Conservation (phyloP, 1,284 basidiomycete species). For the Cutaneotrichosporon cutaneum region DNA sequence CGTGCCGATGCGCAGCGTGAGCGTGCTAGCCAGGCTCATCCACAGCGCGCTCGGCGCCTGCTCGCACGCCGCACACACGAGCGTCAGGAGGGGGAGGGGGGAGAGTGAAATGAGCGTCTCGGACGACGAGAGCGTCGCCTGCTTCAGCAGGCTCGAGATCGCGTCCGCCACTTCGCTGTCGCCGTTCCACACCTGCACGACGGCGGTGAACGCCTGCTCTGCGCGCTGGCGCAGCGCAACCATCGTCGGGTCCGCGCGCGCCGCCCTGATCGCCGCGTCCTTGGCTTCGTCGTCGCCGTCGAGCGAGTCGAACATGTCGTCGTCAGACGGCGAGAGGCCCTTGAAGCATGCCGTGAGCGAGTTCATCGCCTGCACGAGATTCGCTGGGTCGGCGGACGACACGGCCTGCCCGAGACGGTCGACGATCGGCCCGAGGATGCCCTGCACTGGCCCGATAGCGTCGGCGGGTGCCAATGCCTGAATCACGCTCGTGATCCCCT, state of each 20-base stretch:
- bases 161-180: slow-evolving; percentile 70
- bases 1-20: slow-evolving; percentile 75
- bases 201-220: slow-evolving; percentile 60
- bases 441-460: slow-evolving; percentile 75
- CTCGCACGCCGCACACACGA: slow-evolving; percentile 72
- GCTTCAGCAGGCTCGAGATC: slow-evolving; percentile 44
- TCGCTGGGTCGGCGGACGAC: slow-evolving; percentile 41
- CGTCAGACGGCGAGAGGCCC: slow-evolving; percentile 73
- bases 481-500: slow-evolving; percentile 85
- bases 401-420: slow-evolving; percentile 66
- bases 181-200: slow-evolving; percentile 70
- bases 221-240: slow-evolving; percentile 65
- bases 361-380: slow-evolving; percentile 63
- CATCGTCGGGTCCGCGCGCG: slow-evolving; percentile 66
- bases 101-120: slow-evolving; percentile 73
- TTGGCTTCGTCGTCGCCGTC: slow-evolving; percentile 55
- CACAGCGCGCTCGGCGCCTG: slow-evolving; percentile 74
- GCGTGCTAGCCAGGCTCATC: slow-evolving; percentile 73
- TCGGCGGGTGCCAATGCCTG: slow-evolving; percentile 75
- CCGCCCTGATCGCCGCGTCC: slow-evolving; percentile 55
- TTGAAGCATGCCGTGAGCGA: slow-evolving; percentile 77
- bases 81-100: slow-evolving; percentile 70
- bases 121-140: slow-evolving; percentile 40
- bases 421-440: slow-evolving; percentile 72
- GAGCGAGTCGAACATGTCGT: slow-evolving; percentile 60